phyloP scores from a whole-genome alignment of 2,329 filamentous ascomycete genomes.

The Penicillium sp. region DNA sequence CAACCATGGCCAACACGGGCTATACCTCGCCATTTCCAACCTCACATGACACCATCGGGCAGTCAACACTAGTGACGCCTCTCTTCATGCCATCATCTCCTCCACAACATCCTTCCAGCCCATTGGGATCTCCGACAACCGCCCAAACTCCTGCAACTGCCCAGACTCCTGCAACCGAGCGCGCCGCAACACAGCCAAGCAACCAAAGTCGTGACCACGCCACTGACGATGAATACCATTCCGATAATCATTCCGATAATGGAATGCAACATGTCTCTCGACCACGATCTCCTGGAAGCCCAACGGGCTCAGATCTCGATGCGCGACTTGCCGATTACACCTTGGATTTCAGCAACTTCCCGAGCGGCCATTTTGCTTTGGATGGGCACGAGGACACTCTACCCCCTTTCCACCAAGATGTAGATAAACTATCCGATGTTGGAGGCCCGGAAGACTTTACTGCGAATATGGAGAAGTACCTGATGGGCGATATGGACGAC shows the following conservation, averaged over 20 bases:
- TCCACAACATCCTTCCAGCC: conserved; percentile 23
- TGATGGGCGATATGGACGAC: conserved; percentile 33
- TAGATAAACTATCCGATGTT: conserved; percentile 39
- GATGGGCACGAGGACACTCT: conserved; percentile 26
- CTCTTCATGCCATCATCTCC: conserved; percentile 41
- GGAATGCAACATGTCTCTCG: conserved; percentile 13
- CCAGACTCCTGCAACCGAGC: conserved; percentile 27
- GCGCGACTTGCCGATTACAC: conserved; percentile 43
- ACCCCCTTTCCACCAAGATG: conserved; percentile 28
- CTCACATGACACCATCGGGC: conserved; percentile 45
- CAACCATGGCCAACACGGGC: conserved; percentile 40
- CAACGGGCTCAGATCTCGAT: conserved; percentile 37
- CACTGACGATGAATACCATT: conserved; percentile 13
- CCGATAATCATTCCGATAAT: conserved; percentile 14
- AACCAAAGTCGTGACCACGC: conserved; percentile 7
- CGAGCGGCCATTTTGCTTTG: conserved; percentile 28
- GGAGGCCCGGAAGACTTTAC: conserved; percentile 47
- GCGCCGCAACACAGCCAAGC: conserved; percentile 10
- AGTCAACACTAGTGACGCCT: conserved; percentile 41
- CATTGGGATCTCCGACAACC: conserved; percentile 24
- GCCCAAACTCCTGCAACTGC: conserved; percentile 26
- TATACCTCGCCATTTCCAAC: conserved; percentile 41
- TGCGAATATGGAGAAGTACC: conserved; percentile 42
- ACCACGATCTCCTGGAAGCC: conserved; percentile 26
- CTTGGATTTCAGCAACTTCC: conserved; percentile 41